Percentiles rank a stretch among this genome's conserved stretches.
Evolutionary conservation across 1,284 basidiomycete species (phyloP).

Genomic region (Microbotryomycetes sp.): DNA sequence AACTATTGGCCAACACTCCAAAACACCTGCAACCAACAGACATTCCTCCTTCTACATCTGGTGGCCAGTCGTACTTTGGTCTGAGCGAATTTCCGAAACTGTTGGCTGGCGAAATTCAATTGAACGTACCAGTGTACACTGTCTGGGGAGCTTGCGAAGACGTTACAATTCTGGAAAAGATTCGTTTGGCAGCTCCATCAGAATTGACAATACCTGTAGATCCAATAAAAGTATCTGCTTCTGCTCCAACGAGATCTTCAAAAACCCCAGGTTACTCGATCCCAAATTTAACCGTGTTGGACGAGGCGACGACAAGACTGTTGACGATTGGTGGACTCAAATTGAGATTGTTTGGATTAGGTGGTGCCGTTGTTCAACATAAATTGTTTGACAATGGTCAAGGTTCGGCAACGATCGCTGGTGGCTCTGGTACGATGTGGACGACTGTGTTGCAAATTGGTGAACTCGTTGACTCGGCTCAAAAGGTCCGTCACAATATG

Average conservation of each 20-base stretch:
- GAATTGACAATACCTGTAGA: constrained; percentile 26
- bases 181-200: constrained; percentile 35
- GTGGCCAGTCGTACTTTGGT: constrained; percentile 42
- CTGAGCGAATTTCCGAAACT: constrained; percentile 93
- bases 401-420: constrained; percentile 89
- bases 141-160: constrained; percentile 98
- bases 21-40: constrained; percentile 48
- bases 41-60: constrained; percentile 48
- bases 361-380: constrained; percentile 90
- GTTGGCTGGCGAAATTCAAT: constrained; percentile 69
- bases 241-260: constrained; percentile 4
- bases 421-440: constrained; percentile 98
- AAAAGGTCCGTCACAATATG: constrained; percentile 55
- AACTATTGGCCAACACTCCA: constrained; percentile 32
- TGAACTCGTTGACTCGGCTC: constrained; percentile 93
- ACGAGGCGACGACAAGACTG: constrained; percentile 86
- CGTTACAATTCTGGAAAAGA: constrained; percentile 62
- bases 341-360: constrained; percentile 85
- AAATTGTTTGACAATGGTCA: constrained; percentile 98
- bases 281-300: constrained; percentile 81
- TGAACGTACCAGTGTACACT: constrained; percentile 87
- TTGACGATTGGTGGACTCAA: constrained; percentile 90
- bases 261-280: constrained; percentile 35
- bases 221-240: constrained; percentile 3
- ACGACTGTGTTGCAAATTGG: constrained; percentile 95